phyloP scores from a whole-genome alignment of 2,329 filamentous ascomycete genomes.

The Calonectria hawksworthii region DNA sequence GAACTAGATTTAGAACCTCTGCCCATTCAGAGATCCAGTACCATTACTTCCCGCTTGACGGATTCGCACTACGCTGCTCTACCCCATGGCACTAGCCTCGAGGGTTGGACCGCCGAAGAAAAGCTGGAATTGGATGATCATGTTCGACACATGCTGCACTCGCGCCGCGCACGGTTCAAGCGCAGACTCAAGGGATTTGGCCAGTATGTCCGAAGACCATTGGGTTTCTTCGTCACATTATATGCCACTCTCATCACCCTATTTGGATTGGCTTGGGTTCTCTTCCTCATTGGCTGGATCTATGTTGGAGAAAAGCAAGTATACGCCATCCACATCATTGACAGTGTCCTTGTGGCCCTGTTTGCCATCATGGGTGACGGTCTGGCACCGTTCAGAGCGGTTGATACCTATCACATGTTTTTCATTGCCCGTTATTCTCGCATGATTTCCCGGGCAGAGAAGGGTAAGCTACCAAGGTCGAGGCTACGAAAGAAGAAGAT shows the following conservation, averaged over 20 bases:
- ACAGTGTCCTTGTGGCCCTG: conserved; percentile 78
- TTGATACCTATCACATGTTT: conserved; percentile 91
- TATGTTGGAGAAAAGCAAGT: conserved; percentile 81
- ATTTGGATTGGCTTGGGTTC: conserved; percentile 89
- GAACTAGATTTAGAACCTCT: conserved; percentile 32
- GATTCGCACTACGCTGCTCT: conserved; percentile 84
- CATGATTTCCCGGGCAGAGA: conserved; percentile 60
- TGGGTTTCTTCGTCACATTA: conserved; percentile 87
- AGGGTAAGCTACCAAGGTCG: conserved; percentile 56
- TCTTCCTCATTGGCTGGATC: conserved; percentile 94
- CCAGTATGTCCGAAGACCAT: conserved; percentile 81
- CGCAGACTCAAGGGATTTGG: conserved; percentile 84
- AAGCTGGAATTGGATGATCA: conserved; percentile 86
- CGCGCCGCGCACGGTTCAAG: conserved; percentile 83
- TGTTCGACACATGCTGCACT: conserved; percentile 90
- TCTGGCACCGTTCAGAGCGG: conserved; percentile 79
- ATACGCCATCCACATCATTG: conserved; percentile 79
- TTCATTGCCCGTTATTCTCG: conserved; percentile 79
- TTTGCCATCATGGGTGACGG: conserved; percentile 81
- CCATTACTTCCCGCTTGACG: conserved; percentile 77
- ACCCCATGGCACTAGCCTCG: conserved; percentile 78
- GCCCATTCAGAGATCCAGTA: conserved; percentile 60
- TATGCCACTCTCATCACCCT: conserved; percentile 87
- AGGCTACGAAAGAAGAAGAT: conserved; percentile 39
- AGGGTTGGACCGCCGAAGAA: conserved; percentile 82